Percentiles rank a stretch among this genome's conserved stretches.
Evolutionary conservation across 352 stramenopile genomes (phyloP).

Genomic region (Vaucheria bursata): DNA sequence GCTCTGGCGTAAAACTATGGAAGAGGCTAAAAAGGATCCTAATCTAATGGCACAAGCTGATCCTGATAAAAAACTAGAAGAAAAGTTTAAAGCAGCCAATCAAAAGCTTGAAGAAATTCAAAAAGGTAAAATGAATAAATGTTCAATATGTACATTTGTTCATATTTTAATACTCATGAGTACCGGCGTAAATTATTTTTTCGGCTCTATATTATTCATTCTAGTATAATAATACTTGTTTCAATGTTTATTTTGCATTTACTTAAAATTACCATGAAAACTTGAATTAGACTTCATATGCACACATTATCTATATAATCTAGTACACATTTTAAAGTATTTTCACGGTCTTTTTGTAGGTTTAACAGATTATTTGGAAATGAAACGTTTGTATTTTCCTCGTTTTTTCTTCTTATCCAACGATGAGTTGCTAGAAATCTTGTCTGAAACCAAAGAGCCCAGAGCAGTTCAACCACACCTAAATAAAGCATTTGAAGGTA

Average conservation of each 20-base stretch:
- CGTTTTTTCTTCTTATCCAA: constrained; percentile 90
- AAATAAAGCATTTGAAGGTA: constrained; percentile 64
- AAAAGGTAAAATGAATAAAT: constrained; percentile 55
- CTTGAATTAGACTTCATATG: too few relatives aligned
- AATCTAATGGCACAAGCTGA: constrained; percentile 75
- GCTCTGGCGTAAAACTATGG: constrained; percentile 72
- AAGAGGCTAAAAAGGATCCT: constrained; percentile 70
- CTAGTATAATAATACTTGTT: too few relatives aligned
- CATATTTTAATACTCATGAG: too few relatives aligned
- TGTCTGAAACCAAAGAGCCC: constrained; percentile 83
- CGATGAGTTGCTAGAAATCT: constrained; percentile 81
- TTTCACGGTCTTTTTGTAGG: too few relatives aligned
- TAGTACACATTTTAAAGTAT: too few relatives aligned
- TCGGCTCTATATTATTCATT: too few relatives aligned
- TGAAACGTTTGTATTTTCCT: constrained; percentile 80
- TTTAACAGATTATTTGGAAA: constrained; percentile 82
- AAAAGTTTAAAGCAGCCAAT: constrained; percentile 82
- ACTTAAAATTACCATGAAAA: too few relatives aligned
- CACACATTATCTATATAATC: too few relatives aligned
- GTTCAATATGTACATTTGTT: background rate
- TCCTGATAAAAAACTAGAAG: constrained; percentile 70
- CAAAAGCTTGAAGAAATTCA: constrained; percentile 86
- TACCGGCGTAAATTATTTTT: too few relatives aligned
- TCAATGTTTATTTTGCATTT: too few relatives aligned
- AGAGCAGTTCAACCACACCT: constrained; percentile 78